Conservation (phyloP, 768 basidiomycete species). For the Boletus rufocinnamomeus region DNA sequence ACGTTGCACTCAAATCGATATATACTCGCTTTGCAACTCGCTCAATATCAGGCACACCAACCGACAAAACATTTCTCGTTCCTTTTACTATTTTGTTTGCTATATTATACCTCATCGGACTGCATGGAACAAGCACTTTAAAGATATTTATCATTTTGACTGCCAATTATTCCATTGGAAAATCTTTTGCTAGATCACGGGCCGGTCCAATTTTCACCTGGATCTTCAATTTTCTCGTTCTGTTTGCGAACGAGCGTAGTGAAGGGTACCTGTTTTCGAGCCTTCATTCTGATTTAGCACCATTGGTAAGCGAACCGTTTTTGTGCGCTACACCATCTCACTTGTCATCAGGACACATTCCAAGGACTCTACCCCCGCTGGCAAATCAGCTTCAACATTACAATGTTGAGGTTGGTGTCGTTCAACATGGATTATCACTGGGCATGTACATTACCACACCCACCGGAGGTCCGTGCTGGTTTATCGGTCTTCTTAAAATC, state of each 20-base stretch:
- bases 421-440: constrained; percentile 95
- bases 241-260: constrained; percentile 77
- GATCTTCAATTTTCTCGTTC: constrained; percentile 69
- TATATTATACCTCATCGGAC: constrained; percentile 58
- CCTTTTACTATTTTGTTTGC: constrained; percentile 66
- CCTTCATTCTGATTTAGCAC: constrained; percentile 54
- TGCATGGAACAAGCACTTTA: constrained; percentile 81
- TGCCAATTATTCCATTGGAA: constrained; percentile 68
- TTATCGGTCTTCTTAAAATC: not conserved
- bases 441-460: constrained; percentile 52
- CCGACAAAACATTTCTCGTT: constrained; percentile 42
- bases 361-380: constrained; percentile 87
- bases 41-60: constrained; percentile 28
- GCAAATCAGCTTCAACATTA: constrained; percentile 94
- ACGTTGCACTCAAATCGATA: constrained; percentile 56
- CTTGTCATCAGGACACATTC: constrained; percentile 53
- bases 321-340: constrained; percentile 6
- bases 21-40: constrained; percentile 39
- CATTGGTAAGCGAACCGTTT: constrained; percentile 53
- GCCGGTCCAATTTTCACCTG: constrained; percentile 63
- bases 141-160: constrained; percentile 77
- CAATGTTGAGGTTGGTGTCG: constrained; percentile 90
- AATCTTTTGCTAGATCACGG: constrained; percentile 43
- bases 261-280: constrained; percentile 70
- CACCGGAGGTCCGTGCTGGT: constrained; percentile 43